Conservation (phyloP, 108 stramenopile species). For the Pseudonitzschia multistriata region DNA sequence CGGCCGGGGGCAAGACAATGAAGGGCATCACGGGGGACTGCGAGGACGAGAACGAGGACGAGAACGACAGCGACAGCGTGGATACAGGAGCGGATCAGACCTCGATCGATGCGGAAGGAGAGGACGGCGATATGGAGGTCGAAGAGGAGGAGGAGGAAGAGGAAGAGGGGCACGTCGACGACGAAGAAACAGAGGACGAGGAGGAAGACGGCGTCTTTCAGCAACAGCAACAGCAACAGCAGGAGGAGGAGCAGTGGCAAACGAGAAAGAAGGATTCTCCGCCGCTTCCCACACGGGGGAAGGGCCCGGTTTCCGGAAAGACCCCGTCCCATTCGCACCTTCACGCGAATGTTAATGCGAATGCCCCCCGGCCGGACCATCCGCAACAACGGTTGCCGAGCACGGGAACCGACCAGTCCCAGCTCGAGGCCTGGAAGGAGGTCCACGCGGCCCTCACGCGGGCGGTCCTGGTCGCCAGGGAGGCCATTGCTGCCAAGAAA, state of each 20-base stretch:
- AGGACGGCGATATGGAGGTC: background rate
- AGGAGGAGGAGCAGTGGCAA: background rate
- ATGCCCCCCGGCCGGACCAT: background rate
- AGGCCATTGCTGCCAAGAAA: conserved; percentile 60
- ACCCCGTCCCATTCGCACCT: no score
- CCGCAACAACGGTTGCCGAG: background rate
- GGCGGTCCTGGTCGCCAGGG: conserved; percentile 54
- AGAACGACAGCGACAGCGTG: background rate
- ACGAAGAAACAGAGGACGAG: conserved; percentile 9
- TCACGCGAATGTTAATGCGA: background rate
- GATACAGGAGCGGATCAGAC: background rate
- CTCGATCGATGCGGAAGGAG: background rate
- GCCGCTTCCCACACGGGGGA: no score
- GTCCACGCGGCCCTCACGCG: conserved; percentile 52
- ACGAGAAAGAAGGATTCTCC: background rate
- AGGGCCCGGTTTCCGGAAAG: no score
- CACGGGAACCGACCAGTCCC: background rate
- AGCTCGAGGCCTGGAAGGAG: conserved; percentile 60
- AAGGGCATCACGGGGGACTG: background rate
- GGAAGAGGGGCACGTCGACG: background rate
- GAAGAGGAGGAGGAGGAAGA: conserved; percentile 11
- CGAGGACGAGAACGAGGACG: background rate
- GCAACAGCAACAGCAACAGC: background rate
- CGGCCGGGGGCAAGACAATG: background rate
- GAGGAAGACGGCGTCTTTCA: background rate